Base-by-base conservation (phyloP, 768 basidiomycete genomes). In the Auricularia auricula-judae region DNA sequence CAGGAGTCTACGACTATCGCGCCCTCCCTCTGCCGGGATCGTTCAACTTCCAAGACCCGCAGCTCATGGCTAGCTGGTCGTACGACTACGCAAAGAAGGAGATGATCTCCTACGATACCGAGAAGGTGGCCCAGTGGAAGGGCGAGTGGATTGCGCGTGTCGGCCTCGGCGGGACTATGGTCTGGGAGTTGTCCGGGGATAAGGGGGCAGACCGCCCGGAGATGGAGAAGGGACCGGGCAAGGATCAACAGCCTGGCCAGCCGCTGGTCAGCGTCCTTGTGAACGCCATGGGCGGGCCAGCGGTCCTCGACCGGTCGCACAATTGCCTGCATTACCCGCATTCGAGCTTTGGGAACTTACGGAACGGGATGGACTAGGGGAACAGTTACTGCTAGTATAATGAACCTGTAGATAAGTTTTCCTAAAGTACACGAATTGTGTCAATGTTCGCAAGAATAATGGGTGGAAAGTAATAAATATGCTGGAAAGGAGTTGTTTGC, bases 111-210 rank as follows among this genome's bases (percentile, higher is more conserved):
- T 96, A 84, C 71, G 93, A 96, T 71, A 82, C 77, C 53, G 88
- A 87, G 64, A 76, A 82, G 23, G 81, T 90, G 1, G 91, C 82
- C 2, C 73, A 74, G 62, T 81, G 82, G 81, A 94, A 95, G 74
- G 91, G 89, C 14, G 80, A 82, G 65, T 98, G 88, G 78, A 93
- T 98, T 71, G 78, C 78, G 69, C 80, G 82, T 42, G 83, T 88
- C 71, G 83, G 84, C 0, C 76, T 98, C 3, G 91, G 90, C 4
- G 97, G 97, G 0, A 89, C 88, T 64, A 99, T 99, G 97, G 88
- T 88, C 69, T 93, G 91, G 92, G 92, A 95, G 73, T 78, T 96
- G 51, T 89, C 87, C 68, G 93, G 91, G 2, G 96, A 98, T 76
- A 92, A 93, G 73, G 84, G 84, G 1, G 76, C 76, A 3, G 69